A percentile compares a stretch with the other conserved stretches of the same genome.
Evolutionary conservation across 179 eudicot genomes (phyloP).

Genomic region (Corrigiola litoralis): DNA sequence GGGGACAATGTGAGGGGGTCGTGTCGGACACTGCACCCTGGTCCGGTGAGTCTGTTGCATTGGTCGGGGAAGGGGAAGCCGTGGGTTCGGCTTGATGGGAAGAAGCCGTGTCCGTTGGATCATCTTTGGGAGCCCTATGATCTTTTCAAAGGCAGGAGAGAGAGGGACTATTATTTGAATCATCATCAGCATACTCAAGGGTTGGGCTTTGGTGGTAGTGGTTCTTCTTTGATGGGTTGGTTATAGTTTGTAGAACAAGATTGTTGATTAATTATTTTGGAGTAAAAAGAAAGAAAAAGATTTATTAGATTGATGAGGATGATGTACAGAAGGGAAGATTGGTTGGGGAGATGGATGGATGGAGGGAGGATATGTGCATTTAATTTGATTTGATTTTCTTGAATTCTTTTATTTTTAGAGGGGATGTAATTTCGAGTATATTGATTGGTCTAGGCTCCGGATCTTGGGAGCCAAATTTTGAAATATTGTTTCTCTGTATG

Average conservation of each 20-base stretch:
- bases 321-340: background rate
- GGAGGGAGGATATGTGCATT: background rate
- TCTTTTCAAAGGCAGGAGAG: constrained; percentile 32
- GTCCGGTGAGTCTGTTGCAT: constrained; percentile 80
- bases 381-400: constrained; percentile 9
- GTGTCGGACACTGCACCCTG: constrained; percentile 69
- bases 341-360: constrained; percentile 14
- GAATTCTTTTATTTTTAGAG: background rate
- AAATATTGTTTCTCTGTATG: background rate
- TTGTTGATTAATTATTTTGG: background rate
- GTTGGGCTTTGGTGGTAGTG: constrained; percentile 9
- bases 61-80: constrained; percentile 96
- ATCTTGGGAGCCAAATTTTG: constrained; percentile 23
- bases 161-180: background rate
- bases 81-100: constrained; percentile 64
- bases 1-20: constrained; percentile 79
- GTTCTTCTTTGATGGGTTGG: constrained; percentile 25
- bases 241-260: constrained; percentile 2
- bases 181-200: background rate
- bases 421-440: background rate
- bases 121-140: constrained; percentile 79
- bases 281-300: background rate
- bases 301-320: background rate
- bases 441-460: constrained; percentile 15
- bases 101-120: constrained; percentile 69